These are phyloP conservation scores for Paecilomyces sp. DNA, from an alignment of 2,329 filamentous ascomycete species.

Conservation along the genomic window DNA sequence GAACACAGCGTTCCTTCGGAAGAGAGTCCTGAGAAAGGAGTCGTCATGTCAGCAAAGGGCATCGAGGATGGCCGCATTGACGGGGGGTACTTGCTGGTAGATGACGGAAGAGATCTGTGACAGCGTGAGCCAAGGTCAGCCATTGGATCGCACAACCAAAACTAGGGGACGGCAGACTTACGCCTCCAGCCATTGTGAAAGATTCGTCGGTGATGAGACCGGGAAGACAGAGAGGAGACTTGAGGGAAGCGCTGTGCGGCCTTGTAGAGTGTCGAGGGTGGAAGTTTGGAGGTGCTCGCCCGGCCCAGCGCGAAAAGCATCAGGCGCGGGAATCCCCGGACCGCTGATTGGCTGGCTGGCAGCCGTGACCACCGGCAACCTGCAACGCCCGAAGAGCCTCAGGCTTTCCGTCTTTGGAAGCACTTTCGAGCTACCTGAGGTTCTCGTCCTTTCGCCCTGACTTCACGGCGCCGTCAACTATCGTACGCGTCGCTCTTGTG, in stretches of 20 bases:
- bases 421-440: not conserved
- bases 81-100: conserved; percentile 50
- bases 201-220: conserved; percentile 11
- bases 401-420: conserved; percentile 13
- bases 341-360: conserved; percentile 27
- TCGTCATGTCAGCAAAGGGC: conserved; percentile 11
- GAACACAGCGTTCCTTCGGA: conserved; percentile 85
- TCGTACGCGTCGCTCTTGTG: not conserved
- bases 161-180: conserved; percentile 32
- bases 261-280: conserved; percentile 15
- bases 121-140: conserved; percentile 19
- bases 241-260: conserved; percentile 15
- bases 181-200: conserved; percentile 51
- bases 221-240: conserved; percentile 14
- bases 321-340: conserved; percentile 28
- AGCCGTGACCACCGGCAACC: not conserved
- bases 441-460: too few relatives aligned
- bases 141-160: conserved; percentile 14
- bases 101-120: conserved; percentile 46
- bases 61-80: conserved; percentile 2
- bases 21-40: conserved; percentile 57
- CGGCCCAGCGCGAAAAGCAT: conserved; percentile 20
- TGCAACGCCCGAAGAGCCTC: conserved; percentile 10
- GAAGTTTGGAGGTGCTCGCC: conserved; percentile 19
- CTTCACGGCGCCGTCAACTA: not conserved